Base-by-base conservation (phyloP, 345 rosid species). In the Ceriops zippeliana region DNA sequence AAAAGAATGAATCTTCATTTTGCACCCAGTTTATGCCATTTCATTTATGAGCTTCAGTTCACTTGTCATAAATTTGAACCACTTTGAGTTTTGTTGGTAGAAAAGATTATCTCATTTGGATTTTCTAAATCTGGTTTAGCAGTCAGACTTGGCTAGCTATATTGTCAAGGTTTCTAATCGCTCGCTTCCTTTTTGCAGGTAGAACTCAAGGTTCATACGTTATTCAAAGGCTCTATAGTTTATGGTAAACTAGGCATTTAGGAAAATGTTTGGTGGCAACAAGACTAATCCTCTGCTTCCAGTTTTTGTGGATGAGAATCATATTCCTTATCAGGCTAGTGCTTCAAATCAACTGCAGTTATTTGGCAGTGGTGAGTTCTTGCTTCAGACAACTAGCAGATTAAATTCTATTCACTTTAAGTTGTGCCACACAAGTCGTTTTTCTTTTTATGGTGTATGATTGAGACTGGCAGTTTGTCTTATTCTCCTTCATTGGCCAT, bases 231-330 rank as follows among this genome's bases (percentile, higher is more conserved):
- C 64, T 57, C 21, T 19, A 75, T 58, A 66, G 60, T 63, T 71
- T 58, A 62, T 70, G 38, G 28, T 28, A 31, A 13, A 66, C 58
- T 71, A 68, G 65, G 54, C 32, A 73, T 6, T 42, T 42, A 20
- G 71, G 73, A 78, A 77, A 62, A 91, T 92, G 98, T 76, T 92
- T 64, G 87, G 90, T 76, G 89, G 92, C 70, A 84, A 81, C 83
- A 85, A 80, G 17, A 75, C 70, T 31, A 89, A 80, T 83, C 75
- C 84, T 71, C 70, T 76, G 65, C 82, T 80, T 58, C 93, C 88
- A 28, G 82, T 72, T 70, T 70, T 78, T 46, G 51, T 84, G 70
- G 87, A 84, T 52, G 87, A 86, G 66, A 83, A 79, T 70, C 84
- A 56, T 66, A 81, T 86, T 58, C 89, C 79, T 35, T 86, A 86